Evolutionary conservation across 768 basidiomycete species (phyloP).

Genomic region (Leucogyrophana mollusca): DNA sequence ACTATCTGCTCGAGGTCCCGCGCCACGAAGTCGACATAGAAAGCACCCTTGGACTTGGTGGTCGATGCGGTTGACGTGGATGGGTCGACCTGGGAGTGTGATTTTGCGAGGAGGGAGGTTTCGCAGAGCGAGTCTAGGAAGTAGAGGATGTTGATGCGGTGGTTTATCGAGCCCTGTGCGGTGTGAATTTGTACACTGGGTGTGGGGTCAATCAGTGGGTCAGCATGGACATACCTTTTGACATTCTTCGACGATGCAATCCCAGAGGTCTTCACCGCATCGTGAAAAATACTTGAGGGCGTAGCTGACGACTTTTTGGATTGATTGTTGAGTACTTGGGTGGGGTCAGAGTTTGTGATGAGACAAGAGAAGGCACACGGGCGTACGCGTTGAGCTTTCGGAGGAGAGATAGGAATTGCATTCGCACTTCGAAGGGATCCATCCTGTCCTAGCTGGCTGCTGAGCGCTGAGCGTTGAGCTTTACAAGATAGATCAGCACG

Average conservation of each 20-base stretch:
- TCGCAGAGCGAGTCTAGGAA: conserved; percentile 89
- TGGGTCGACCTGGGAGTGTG: conserved; percentile 29
- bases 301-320: conserved; percentile 83
- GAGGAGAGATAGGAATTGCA: conserved; percentile 67
- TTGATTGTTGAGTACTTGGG: conserved; percentile 77
- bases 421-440: conserved; percentile 73
- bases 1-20: conserved; percentile 80
- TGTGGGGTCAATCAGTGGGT: background rate
- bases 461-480: too few relatives aligned
- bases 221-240: conserved; percentile 59
- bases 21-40: conserved; percentile 76
- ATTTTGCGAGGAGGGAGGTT: conserved; percentile 66
- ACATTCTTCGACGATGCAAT: conserved; percentile 88
- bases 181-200: too few relatives aligned
- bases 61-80: conserved; percentile 35
- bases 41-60: conserved; percentile 40
- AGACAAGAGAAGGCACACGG: background rate
- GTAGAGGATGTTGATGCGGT: conserved; percentile 91
- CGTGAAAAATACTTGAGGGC: conserved; percentile 81
- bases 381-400: conserved; percentile 61
- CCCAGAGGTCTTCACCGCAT: conserved; percentile 93
- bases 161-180: conserved; percentile 76
- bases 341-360: too few relatives aligned
- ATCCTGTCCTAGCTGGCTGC: conserved; percentile 23
- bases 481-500: too few relatives aligned